Conservation (phyloP, 257 asterid genomes). For the Solanum dulcamara region DNA sequence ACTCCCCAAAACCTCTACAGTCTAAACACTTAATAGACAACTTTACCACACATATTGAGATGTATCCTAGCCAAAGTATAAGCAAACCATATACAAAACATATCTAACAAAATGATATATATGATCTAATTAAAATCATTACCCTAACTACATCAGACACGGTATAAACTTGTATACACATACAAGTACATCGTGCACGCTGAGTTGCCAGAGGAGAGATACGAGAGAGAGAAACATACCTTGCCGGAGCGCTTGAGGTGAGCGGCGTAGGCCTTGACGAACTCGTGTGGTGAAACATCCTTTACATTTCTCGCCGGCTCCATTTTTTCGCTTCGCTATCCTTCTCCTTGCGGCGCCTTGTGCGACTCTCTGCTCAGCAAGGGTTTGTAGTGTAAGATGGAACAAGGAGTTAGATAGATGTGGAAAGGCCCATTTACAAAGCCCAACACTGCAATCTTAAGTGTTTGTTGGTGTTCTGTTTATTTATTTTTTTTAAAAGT, state of each 20-base stretch:
- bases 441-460: not conserved
- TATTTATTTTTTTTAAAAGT: no score
- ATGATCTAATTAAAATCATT: not conserved
- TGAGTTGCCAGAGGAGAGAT: not conserved
- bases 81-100: not conserved
- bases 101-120: not conserved
- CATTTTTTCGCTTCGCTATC: constrained; percentile 20
- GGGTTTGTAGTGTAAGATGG: not conserved
- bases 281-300: constrained; percentile 85
- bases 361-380: not conserved
- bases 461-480: not conserved
- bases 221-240: constrained; percentile 16
- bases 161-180: not conserved
- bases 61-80: not conserved
- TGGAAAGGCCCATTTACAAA: not conserved
- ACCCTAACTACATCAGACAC: not conserved
- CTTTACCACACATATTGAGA: not conserved
- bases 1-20: not conserved
- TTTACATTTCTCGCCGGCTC: constrained; percentile 68
- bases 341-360: constrained; percentile 1
- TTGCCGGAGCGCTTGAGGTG: constrained; percentile 96
- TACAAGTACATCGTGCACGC: not conserved
- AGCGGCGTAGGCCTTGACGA: constrained; percentile 68
- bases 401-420: not conserved
- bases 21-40: not conserved